Evolutionary conservation across 2,329 filamentous ascomycete genomes (phyloP).

Genomic region (Dactylellina cionopaga): DNA sequence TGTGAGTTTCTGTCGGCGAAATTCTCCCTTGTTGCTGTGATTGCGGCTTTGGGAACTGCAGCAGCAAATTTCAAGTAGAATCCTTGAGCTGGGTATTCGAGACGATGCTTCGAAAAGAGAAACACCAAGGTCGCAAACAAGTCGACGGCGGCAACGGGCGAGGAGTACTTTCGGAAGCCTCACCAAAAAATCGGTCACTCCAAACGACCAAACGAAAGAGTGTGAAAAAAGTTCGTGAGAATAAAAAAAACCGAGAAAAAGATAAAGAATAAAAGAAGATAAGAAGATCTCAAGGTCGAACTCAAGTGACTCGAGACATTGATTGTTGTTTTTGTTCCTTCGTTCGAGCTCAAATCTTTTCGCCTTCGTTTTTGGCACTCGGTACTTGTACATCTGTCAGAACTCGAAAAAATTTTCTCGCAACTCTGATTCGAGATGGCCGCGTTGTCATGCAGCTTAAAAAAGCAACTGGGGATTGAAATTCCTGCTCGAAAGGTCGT

Average conservation of each 20-base stretch:
- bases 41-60: constrained; percentile 49
- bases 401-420: constrained; percentile 46
- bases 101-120: constrained; percentile 44
- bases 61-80: constrained; percentile 45
- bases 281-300: constrained; percentile 39
- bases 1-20: constrained; percentile 33
- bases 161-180: constrained; percentile 19
- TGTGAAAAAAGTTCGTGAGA: constrained; percentile 38
- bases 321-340: constrained; percentile 17
- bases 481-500: constrained; percentile 24
- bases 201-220: constrained; percentile 32
- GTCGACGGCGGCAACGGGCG: constrained; percentile 11
- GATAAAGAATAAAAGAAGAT: constrained; percentile 25
- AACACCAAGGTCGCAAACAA: constrained; percentile 35
- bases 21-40: constrained; percentile 43
- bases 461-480: constrained; percentile 46
- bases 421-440: constrained; percentile 47
- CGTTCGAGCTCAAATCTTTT: constrained; percentile 20
- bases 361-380: constrained; percentile 31
- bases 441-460: constrained; percentile 33
- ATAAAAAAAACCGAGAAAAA: constrained; percentile 15
- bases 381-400: constrained; percentile 52
- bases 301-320: constrained; percentile 49
- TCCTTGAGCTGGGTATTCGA: constrained; percentile 48
- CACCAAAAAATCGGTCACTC: constrained; percentile 9